A percentile compares a stretch with the other conserved stretches of the same genome.
phyloP scores from a whole-genome alignment of 2,329 filamentous ascomycete genomes.

The Bipolaris gigantea region DNA sequence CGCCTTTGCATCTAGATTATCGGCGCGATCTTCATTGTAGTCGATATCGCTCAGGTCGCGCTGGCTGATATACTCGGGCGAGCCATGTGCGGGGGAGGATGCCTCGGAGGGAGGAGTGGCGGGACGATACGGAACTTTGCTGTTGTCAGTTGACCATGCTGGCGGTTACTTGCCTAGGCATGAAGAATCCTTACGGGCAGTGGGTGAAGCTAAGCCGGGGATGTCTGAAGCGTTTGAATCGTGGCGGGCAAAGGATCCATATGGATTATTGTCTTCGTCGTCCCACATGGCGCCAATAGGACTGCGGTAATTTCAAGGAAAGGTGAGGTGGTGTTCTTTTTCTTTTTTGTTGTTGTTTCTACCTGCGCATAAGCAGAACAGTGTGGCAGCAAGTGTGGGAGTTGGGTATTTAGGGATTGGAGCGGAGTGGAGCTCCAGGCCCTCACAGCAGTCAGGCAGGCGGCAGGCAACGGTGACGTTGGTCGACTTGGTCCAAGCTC shows the following conservation, averaged over 20 bases:
- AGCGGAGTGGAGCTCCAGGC: constrained; percentile 10
- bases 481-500: constrained; percentile 10
- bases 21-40: constrained; percentile 55
- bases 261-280: constrained; percentile 98
- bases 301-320: background rate
- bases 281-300: constrained; percentile 75
- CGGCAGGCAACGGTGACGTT: constrained; percentile 11
- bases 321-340: background rate
- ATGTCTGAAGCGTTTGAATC: constrained; percentile 73
- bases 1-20: constrained; percentile 43
- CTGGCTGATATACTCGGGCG: constrained; percentile 59
- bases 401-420: constrained; percentile 2
- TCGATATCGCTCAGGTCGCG: constrained; percentile 63
- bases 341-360: background rate
- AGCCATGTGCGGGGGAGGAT: constrained; percentile 68
- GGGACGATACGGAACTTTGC: constrained; percentile 53
- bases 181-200: constrained; percentile 39
- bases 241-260: constrained; percentile 88
- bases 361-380: background rate
- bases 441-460: constrained; percentile 5
- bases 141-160: constrained; percentile 11
- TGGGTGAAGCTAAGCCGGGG: constrained; percentile 46
- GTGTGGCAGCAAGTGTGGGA: background rate
- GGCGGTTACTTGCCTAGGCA: background rate
- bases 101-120: constrained; percentile 70